Conservation (phyloP, 176 grass and related monocot species). For the Cenchrus purpureus region DNA sequence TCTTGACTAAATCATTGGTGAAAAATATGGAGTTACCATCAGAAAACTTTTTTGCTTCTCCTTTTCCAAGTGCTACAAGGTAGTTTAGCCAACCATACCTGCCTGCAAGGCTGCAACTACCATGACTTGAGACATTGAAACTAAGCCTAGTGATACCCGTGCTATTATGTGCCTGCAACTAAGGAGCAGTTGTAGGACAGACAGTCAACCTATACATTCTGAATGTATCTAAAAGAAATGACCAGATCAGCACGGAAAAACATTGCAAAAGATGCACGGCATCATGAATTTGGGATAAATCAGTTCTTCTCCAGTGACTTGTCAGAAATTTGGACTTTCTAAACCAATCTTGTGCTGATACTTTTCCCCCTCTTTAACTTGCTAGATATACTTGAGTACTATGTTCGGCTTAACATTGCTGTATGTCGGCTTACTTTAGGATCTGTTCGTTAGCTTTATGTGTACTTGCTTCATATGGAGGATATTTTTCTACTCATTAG, state of each 20-base stretch:
- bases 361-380: not conserved
- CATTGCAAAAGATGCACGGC: not conserved
- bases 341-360: not conserved
- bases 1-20: not conserved
- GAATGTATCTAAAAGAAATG: not conserved
- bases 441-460: not conserved
- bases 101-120: slow-evolving; percentile 22
- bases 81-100: slow-evolving; percentile 11
- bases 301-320: not conserved
- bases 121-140: slow-evolving; percentile 14
- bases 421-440: not conserved
- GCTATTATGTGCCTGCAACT: not conserved
- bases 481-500: not conserved
- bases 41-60: not conserved
- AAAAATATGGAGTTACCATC: not conserved
- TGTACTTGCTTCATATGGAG: slow-evolving; percentile 1
- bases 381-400: not conserved
- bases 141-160: not conserved
- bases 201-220: slow-evolving; percentile 1
- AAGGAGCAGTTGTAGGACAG: slow-evolving; percentile 12
- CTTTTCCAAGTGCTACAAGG: not conserved
- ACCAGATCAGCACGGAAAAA: not conserved
- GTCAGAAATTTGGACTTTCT: not conserved
- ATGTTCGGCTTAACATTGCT: not conserved
- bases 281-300: not conserved